Evolutionary conservation across 2,329 filamentous ascomycete genomes (phyloP).

Genomic region (Cladophialophora exuberans): DNA sequence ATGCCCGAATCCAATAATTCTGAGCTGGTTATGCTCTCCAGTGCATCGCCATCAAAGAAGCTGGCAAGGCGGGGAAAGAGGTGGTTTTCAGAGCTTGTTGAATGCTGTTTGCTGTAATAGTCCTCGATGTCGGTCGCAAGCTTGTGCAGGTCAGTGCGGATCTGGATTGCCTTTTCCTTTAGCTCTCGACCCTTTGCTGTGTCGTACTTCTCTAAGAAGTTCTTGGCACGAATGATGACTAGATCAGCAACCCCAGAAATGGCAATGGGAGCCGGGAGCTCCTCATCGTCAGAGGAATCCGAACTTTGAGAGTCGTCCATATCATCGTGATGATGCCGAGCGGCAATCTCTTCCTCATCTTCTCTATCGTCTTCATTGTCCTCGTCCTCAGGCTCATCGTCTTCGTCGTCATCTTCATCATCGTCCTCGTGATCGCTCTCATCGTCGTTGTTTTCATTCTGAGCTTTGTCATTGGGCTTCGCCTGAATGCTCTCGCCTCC

Average conservation of each 20-base stretch:
- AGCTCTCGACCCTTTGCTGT: constrained; percentile 72
- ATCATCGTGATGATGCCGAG: constrained; percentile 59
- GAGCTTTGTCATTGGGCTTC: not conserved
- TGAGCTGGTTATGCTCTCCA: constrained; percentile 93
- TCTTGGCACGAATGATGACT: constrained; percentile 76
- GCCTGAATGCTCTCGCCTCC: not conserved
- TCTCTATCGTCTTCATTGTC: constrained; percentile 46
- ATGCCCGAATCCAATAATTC: constrained; percentile 90
- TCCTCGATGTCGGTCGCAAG: constrained; percentile 72
- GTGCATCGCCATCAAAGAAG: constrained; percentile 84
- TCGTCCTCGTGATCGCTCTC: constrained; percentile 51
- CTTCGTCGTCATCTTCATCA: constrained; percentile 55
- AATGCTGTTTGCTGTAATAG: constrained; percentile 60
- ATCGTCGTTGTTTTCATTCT: constrained; percentile 34
- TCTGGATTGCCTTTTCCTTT: constrained; percentile 76
- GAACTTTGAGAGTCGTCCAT: constrained; percentile 72
- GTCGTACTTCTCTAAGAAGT: constrained; percentile 83
- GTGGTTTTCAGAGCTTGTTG: constrained; percentile 54
- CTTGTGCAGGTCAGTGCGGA: constrained; percentile 71
- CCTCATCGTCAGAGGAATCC: constrained; percentile 53
- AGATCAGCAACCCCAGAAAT: constrained; percentile 66
- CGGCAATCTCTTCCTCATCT: constrained; percentile 57
- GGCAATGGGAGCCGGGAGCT: constrained; percentile 41
- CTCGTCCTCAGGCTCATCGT: constrained; percentile 51
- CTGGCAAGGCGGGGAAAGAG: constrained; percentile 76